Base-by-base conservation (phyloP, 441 rosid species). In the Adansonia rubrostipa region DNA sequence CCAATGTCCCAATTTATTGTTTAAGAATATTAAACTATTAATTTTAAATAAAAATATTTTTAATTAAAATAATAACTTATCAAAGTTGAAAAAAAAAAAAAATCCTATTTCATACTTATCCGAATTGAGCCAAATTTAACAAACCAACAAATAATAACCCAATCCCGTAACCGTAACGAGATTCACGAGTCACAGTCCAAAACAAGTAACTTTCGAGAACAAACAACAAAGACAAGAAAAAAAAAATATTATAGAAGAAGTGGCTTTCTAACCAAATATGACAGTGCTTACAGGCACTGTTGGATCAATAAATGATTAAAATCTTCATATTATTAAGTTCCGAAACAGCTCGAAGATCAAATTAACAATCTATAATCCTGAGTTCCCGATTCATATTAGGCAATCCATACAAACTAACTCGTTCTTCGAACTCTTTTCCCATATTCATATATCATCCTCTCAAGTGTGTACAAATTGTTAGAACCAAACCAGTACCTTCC, bases 381-480 rank as follows among this genome's bases (percentile, higher is more conserved):
- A 64, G 19, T 33, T 62, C 17, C 8, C 28, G 57, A 72, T 9
- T 72, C 17, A 54, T 33, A 33, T 54, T n/a, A 9, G 44, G 61
- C 47, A 53, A 28, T 33, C 42, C 5, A 2, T 51, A 51, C 56
- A 14, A 5, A 13, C 4, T 51, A 14, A 13, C 56, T 14, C 7
- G 4, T 36, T 72, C 64, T n/a, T 54, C 24, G 9, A 11, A n/a
- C 19, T 54, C 63, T 54, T 28, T 33, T 17, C 50, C 9, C 24
- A 65, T 65, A n/a, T 65, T 53, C 75, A 4, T 71, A 53, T 33
- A 13, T 60, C 13, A 36, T 22, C 65, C 11, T 60, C 19, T 57
- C 11, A 1, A 19, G 24, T 19, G 36, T 20, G 28, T 57, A 62
- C 44, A 40, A 65, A 44, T n/a, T n/a, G 45, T 33, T 8, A 71